Evolutionary conservation across 129 eudicot genomes (phyloP).

Genomic region (Flaveria trinervia): DNA sequence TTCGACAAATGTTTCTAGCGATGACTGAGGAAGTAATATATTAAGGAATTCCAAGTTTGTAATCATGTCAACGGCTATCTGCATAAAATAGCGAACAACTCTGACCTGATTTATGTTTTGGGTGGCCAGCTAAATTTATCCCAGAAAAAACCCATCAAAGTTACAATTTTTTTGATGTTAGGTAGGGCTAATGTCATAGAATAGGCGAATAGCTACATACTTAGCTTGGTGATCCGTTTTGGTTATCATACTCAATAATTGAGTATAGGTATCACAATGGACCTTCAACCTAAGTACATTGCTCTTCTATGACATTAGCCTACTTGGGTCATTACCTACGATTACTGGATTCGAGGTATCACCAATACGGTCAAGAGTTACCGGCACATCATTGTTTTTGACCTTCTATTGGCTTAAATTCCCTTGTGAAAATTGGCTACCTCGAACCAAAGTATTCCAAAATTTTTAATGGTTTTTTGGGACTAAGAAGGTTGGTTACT

Average conservation of each 20-base stretch:
- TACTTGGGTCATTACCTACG: background rate
- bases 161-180: background rate
- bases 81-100: background rate
- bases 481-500: background rate
- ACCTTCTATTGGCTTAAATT: background rate
- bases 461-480: background rate
- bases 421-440: conserved; percentile 8
- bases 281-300: background rate
- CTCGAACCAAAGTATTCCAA: background rate
- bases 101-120: background rate
- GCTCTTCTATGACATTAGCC: background rate
- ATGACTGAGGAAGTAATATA: conserved; percentile 91
- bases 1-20: conserved; percentile 96
- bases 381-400: background rate
- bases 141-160: background rate
- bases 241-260: background rate
- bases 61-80: conserved; percentile 3
- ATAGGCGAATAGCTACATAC: background rate
- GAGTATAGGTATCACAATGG: background rate
- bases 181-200: background rate
- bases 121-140: conserved; percentile 4
- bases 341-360: background rate
- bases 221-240: background rate
- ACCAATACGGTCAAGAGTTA: background rate
- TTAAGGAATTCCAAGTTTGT: conserved; percentile 18